These are phyloP conservation scores for Tremella mesenterica DNA, from an alignment of 768 basidiomycete genomes.

Conservation along the genomic window DNA sequence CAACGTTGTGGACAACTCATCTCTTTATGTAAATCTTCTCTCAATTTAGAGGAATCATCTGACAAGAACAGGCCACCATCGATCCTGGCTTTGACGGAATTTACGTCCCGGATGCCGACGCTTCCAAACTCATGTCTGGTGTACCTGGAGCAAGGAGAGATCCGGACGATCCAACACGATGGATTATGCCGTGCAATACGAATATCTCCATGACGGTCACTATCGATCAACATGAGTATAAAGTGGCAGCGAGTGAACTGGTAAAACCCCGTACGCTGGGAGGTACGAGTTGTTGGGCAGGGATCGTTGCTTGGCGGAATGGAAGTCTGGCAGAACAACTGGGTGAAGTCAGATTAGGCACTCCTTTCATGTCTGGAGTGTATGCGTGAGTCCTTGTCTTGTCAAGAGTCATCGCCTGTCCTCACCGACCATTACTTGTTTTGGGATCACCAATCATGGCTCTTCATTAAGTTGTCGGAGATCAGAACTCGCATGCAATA, in stretches of 20 bases:
- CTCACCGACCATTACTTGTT: too few species aligned
- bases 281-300: constrained; percentile 30
- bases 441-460: too few species aligned
- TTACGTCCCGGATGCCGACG: constrained; percentile 27
- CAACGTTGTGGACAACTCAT: constrained; percentile 19
- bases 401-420: constrained; percentile 3
- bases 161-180: constrained; percentile 9
- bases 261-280: constrained; percentile 20
- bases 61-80: constrained; percentile 21
- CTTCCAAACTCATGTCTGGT: constrained; percentile 20
- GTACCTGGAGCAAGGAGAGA: constrained; percentile 26
- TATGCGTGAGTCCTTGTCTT: constrained; percentile 32
- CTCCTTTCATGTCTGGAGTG: constrained; percentile 37
- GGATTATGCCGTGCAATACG: constrained; percentile 40
- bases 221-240: constrained; percentile 24
- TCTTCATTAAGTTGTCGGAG: too few species aligned
- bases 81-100: constrained; percentile 40
- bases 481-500: too few species aligned
- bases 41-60: not conserved
- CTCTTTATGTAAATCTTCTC: constrained; percentile 20
- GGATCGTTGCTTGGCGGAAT: constrained; percentile 34
- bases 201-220: constrained; percentile 32
- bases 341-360: constrained; percentile 38
- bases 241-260: constrained; percentile 25
- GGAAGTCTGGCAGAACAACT: constrained; percentile 29